Conservation (phyloP, 352 stramenopile genomes). For the Globisporangium yorkense region DNA sequence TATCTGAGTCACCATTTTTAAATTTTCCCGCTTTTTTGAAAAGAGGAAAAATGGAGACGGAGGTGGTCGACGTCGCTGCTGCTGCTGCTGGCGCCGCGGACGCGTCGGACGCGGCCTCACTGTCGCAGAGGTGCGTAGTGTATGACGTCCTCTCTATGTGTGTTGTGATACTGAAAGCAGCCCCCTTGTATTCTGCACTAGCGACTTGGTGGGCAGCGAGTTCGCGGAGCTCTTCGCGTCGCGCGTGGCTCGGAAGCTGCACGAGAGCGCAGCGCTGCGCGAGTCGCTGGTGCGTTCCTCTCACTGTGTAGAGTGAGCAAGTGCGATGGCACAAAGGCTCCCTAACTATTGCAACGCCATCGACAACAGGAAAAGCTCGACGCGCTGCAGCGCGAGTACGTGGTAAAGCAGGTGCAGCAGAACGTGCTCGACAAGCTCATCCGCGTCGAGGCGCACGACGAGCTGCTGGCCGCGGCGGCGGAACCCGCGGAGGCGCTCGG, state of each 20-base stretch:
- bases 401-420: constrained; percentile 60
- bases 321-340: too few species aligned
- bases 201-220: constrained; percentile 16
- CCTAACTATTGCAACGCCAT: background rate
- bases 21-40: too few species aligned
- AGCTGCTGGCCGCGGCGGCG: constrained; percentile 22
- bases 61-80: background rate
- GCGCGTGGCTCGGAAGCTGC: constrained; percentile 24
- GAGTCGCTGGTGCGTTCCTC: constrained; percentile 17
- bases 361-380: constrained; percentile 31
- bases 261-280: constrained; percentile 21
- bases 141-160: background rate
- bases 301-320: background rate
- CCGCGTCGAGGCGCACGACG: constrained; percentile 45
- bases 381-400: constrained; percentile 40
- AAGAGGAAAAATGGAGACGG: too few species aligned
- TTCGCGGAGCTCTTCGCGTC: constrained; percentile 44
- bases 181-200: background rate
- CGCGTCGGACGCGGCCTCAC: background rate
- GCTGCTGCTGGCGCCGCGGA: background rate
- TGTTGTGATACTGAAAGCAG: background rate
- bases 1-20: too few species aligned
- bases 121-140: background rate
- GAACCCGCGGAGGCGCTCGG: constrained; percentile 20
- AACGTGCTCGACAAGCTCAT: constrained; percentile 70